A percentile compares a stretch with the other conserved stretches of the same genome.
Conservation (phyloP, 2,329 filamentous ascomycete genomes). For the Colletotrichum graminicola region DNA sequence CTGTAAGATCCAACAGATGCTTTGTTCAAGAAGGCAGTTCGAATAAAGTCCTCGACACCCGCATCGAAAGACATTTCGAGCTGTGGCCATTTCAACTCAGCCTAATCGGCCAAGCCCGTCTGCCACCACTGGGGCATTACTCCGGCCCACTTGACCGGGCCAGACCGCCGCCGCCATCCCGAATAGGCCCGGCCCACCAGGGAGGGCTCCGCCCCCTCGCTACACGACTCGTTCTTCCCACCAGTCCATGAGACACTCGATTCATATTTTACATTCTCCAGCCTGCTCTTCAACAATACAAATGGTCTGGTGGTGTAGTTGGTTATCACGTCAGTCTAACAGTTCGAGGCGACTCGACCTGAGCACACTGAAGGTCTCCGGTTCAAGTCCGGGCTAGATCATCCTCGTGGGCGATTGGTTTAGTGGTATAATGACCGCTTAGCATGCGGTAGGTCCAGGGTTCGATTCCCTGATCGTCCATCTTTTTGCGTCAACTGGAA, state of each 20-base stretch:
- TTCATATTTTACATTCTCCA: fast-evolving
- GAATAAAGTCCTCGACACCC: neutral
- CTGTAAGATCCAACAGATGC: neutral
- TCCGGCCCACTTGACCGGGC: neutral
- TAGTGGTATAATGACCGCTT: constrained; percentile 42
- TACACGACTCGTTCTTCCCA: constrained; percentile 6
- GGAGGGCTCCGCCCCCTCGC: constrained; percentile 3
- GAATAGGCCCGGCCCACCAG: neutral
- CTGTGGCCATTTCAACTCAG: neutral
- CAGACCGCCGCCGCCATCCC: constrained; percentile 1
- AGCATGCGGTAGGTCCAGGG: constrained; percentile 40
- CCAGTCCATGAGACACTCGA: fast-evolving
- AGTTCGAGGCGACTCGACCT: constrained; percentile 15
- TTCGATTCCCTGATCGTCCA: constrained; percentile 41
- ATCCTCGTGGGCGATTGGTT: constrained; percentile 34
- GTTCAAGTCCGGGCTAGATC: constrained; percentile 41
- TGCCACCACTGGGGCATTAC: neutral
- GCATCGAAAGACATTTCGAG: neutral
- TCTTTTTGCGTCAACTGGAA: neutral
- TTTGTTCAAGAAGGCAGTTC: neutral
- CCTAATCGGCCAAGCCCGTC: too few species aligned
- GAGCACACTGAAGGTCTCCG: constrained; percentile 40
- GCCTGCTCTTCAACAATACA: fast-evolving
- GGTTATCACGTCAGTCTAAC: constrained; percentile 65
- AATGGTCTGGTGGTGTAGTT: constrained; percentile 52